These are phyloP conservation scores for Wickerhamiella domercqiae DNA, from an alignment of 805 yeast genomes.

Conservation along the genomic window DNA sequence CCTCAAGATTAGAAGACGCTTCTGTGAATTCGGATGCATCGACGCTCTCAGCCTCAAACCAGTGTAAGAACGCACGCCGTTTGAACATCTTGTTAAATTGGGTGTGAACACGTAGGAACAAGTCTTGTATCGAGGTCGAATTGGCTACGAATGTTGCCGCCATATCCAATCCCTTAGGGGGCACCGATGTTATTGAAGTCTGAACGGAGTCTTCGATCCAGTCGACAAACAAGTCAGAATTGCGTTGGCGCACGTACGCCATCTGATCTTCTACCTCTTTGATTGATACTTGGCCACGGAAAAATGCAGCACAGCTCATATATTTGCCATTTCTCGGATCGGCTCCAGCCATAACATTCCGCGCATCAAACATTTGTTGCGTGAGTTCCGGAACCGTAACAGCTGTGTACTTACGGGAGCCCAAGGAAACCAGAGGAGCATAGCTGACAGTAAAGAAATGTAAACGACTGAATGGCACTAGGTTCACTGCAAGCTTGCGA, in stretches of 20 bases:
- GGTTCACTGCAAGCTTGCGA: slow-evolving; percentile 83
- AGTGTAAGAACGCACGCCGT: slow-evolving; percentile 88
- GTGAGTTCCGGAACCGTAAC: slow-evolving; percentile 85
- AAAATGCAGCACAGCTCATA: slow-evolving; percentile 85
- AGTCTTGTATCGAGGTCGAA: slow-evolving; percentile 85
- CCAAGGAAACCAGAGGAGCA: slow-evolving; percentile 78
- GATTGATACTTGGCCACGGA: slow-evolving; percentile 84
- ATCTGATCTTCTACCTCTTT: slow-evolving; percentile 93
- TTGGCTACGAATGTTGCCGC: slow-evolving; percentile 90
- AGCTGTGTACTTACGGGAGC: slow-evolving; percentile 71
- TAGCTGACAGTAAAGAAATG: slow-evolving; percentile 94
- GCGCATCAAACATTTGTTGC: slow-evolving; percentile 86
- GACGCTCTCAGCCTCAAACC: slow-evolving; percentile 96
- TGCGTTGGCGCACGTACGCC: slow-evolving; percentile 72
- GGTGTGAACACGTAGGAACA: slow-evolving; percentile 78
- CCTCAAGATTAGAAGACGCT: slow-evolving; percentile 87
- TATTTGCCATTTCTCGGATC: slow-evolving; percentile 88
- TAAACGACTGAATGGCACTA: slow-evolving; percentile 91
- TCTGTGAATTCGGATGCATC: slow-evolving; percentile 89
- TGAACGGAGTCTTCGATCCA: slow-evolving; percentile 97
- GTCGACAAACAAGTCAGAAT: slow-evolving; percentile 72
- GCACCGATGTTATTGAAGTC: slow-evolving; percentile 85
- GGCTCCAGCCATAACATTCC: slow-evolving; percentile 92
- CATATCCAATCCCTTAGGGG: slow-evolving; percentile 76
- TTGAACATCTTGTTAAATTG: slow-evolving; percentile 90